Conservation (phyloP, 1,284 basidiomycete species). For the Leccinum pachyderme region DNA sequence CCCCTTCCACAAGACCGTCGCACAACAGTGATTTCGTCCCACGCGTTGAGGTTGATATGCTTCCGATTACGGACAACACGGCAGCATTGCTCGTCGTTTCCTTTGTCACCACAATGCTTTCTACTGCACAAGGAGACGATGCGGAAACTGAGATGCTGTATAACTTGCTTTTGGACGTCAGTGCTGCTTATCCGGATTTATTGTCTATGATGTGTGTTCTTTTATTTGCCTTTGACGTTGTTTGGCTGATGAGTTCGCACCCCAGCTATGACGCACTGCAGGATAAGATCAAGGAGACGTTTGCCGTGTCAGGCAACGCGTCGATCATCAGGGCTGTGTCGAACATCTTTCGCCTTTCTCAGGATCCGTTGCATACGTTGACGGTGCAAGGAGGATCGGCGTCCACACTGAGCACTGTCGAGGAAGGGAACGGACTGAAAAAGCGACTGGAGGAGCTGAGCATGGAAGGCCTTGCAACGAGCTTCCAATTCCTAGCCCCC, state of each 20-base stretch:
- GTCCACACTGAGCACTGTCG: slow-evolving; percentile 63
- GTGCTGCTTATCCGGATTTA: slow-evolving; percentile 67
- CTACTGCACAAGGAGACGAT: slow-evolving; percentile 78
- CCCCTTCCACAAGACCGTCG: slow-evolving; percentile 37
- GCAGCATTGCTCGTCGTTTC: slow-evolving; percentile 74
- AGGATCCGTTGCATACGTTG: slow-evolving; percentile 48
- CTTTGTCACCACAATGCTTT: slow-evolving; percentile 75
- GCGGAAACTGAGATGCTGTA: slow-evolving; percentile 81
- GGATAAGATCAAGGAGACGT: slow-evolving; percentile 75
- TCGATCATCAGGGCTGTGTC: slow-evolving; percentile 71
- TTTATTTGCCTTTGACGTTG: slow-evolving; percentile 2
- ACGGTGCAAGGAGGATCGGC: slow-evolving; percentile 48
- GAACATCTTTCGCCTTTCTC: slow-evolving; percentile 68
- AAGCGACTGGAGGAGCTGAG: slow-evolving; percentile 57
- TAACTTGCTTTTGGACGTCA: slow-evolving; percentile 74
- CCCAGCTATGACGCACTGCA: slow-evolving; percentile 75
- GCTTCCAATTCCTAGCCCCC: slow-evolving; percentile 64
- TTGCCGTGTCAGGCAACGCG: slow-evolving; percentile 72
- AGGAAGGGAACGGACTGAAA: slow-evolving; percentile 43
- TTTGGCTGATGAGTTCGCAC: slow-evolving; percentile 9
- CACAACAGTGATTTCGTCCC: slow-evolving; percentile 53
- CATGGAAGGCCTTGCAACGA: slow-evolving; percentile 70
- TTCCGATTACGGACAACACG: slow-evolving; percentile 65
- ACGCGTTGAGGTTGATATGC: slow-evolving; percentile 53
- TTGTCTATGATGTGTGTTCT: slow-evolving; percentile 69